Base-by-base conservation (phyloP, 768 basidiomycete species). In the Boletus vinaceobasis region DNA sequence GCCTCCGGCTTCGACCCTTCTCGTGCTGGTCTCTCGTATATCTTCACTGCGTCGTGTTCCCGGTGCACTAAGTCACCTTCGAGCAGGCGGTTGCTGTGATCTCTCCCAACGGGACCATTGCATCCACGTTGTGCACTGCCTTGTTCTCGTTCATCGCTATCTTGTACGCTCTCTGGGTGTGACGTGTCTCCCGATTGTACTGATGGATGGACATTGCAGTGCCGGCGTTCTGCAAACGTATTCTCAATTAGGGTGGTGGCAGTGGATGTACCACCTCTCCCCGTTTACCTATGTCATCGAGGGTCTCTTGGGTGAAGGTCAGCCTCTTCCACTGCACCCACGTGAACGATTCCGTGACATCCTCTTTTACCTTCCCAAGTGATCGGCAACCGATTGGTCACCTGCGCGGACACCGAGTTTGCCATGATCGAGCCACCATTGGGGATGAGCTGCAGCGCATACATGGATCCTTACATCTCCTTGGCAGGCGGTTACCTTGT, bases 401-500 rank as follows among this genome's bases (percentile, higher is more conserved):
- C 62, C 7, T 90, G 89, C 68, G 67, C 82, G 1, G 47, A 69
- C 1, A 64, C 69, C 48, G 88, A 90, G 68, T 72, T 79, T 29
- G 78, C 82, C 45, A 63, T 64, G 10, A 65, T 90, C 35, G 65
- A 77, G 10, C 81, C 87, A 1, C 81, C 84, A 1, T 56, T 69
- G 1, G 84, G 82, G 2, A 60, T 74, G 55, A 81, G 75, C 4
- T 90, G 89, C 61, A 60, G 60, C 4, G 55, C 73, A 4, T 90
- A 81, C 65, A 70, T 87, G 65, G 44, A 66, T 19, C 63, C 71
- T 0, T 90, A 77, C 69, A 81, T 85, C 15, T 53, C 66, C 0
- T 39, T 58, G 1, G 72, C 75, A 5, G 82, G 86, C 0, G 86
- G 87, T 9, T 84, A 84, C 58, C 67, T 89, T 27, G 61, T 73